These are phyloP conservation scores for Auricularia sp. DNA, from an alignment of 768 basidiomycete species.

Conservation along the genomic window DNA sequence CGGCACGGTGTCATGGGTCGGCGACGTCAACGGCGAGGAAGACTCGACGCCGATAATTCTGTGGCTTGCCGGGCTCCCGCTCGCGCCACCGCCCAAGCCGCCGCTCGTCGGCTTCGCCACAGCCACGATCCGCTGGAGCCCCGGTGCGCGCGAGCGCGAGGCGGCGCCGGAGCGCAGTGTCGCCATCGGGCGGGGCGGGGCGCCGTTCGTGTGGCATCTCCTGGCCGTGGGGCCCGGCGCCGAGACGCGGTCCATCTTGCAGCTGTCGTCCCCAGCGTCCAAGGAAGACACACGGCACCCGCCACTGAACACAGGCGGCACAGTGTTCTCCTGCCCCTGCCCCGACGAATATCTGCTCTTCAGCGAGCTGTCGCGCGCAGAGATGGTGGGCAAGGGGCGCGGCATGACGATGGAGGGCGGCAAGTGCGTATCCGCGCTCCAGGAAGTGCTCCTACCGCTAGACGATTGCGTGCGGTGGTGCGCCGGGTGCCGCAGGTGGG, in stretches of 20 bases:
- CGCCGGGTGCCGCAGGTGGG: not conserved
- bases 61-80: slow-evolving; percentile 24
- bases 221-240: not conserved
- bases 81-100: not conserved
- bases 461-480: not conserved
- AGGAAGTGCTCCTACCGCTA: not conserved
- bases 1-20: slow-evolving; percentile 27
- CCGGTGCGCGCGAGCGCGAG: not conserved
- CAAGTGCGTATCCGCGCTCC: not conserved
- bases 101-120: not conserved
- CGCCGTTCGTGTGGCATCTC: not conserved
- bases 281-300: not conserved
- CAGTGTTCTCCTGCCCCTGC: not conserved
- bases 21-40: slow-evolving; percentile 23
- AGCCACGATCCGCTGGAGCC: not conserved
- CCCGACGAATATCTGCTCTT: not conserved
- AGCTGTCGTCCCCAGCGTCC: not conserved
- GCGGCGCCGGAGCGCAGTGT: not conserved
- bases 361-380: not conserved
- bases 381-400: not conserved
- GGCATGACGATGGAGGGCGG: not conserved
- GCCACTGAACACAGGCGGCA: not conserved
- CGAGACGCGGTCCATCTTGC: not conserved
- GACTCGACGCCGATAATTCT: slow-evolving; percentile 22
- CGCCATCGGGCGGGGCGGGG: not conserved